Evolutionary conservation across 2,329 filamentous ascomycete species (phyloP).

Genomic region (Aspergillus vadensis): DNA sequence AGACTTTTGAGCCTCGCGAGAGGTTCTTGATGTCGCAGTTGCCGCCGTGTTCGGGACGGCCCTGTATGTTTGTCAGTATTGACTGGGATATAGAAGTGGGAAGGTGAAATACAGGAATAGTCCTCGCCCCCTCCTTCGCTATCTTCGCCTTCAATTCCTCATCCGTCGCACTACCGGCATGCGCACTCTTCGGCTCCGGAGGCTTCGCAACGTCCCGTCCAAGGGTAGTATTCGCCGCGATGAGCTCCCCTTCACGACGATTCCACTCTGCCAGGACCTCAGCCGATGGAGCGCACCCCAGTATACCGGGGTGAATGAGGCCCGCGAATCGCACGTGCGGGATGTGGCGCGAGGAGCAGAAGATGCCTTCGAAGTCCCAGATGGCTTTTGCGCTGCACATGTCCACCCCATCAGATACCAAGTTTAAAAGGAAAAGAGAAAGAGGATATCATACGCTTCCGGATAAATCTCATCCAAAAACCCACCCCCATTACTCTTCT

Average conservation of each 20-base stretch:
- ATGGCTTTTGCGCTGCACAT: conserved; percentile 63
- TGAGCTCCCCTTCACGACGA: conserved; percentile 76
- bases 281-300: conserved; percentile 82
- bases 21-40: conserved; percentile 93
- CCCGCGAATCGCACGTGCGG: conserved; percentile 85
- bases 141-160: conserved; percentile 65
- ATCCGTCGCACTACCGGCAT: conserved; percentile 65
- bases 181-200: conserved; percentile 69
- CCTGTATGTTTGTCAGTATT: conserved; percentile 30
- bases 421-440: too few relatives aligned
- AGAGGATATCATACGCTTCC: conserved; percentile 61
- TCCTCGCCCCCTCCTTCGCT: conserved; percentile 76
- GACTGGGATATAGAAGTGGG: neutral
- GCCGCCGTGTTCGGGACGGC: conserved; percentile 82
- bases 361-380: conserved; percentile 76
- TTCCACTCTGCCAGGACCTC: conserved; percentile 83
- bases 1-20: conserved; percentile 76
- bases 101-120: conserved; percentile 63
- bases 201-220: conserved; percentile 74
- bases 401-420: neutral
- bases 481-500: conserved; percentile 78
- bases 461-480: conserved; percentile 88
- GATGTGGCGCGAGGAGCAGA: conserved; percentile 83
- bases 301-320: conserved; percentile 86
- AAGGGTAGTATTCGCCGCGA: conserved; percentile 62